Evolutionary conservation across 371 early-diverging fungal genomes (phyloP).

Genomic region (Parasitella parasitica): DNA sequence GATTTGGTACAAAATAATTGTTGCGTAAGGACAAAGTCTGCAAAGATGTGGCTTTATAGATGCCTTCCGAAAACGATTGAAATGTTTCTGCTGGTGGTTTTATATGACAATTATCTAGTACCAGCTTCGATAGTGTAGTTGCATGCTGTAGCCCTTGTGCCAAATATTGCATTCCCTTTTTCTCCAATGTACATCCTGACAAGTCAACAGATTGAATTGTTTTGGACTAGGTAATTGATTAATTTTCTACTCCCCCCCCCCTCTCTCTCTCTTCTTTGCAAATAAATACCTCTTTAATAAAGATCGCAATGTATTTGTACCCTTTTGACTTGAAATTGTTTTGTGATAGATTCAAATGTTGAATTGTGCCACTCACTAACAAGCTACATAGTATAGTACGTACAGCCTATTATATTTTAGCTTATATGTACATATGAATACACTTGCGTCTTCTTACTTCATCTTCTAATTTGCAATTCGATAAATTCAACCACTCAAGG

Average conservation of each 20-base stretch:
- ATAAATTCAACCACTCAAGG: conserved; percentile 27
- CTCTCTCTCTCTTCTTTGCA: background rate
- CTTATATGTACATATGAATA: background rate
- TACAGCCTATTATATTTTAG: conserved; percentile 27
- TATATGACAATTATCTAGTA: conserved; percentile 59
- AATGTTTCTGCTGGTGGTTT: conserved; percentile 31
- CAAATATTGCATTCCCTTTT: conserved; percentile 54
- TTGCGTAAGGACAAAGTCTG: conserved; percentile 53
- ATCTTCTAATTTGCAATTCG: conserved; percentile 37
- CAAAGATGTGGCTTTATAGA: conserved; percentile 51
- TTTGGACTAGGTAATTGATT: conserved; percentile 30
- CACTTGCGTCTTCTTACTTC: conserved; percentile 25
- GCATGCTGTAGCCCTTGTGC: conserved; percentile 55
- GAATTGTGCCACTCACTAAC: conserved; percentile 32
- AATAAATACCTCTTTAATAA: conserved; percentile 39
- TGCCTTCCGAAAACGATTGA: conserved; percentile 51
- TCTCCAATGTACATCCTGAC: conserved; percentile 47
- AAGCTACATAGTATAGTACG: conserved; percentile 42
- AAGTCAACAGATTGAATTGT: conserved; percentile 36
- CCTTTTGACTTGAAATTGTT: conserved; percentile 45
- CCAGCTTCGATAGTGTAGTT: conserved; percentile 47
- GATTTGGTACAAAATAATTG: conserved; percentile 44
- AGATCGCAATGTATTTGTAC: conserved; percentile 45
- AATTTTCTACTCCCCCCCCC: background rate
- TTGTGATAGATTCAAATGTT: conserved; percentile 27